phyloP scores from a whole-genome alignment of 2,329 filamentous ascomycete genomes.

The Monilinia laxa region DNA sequence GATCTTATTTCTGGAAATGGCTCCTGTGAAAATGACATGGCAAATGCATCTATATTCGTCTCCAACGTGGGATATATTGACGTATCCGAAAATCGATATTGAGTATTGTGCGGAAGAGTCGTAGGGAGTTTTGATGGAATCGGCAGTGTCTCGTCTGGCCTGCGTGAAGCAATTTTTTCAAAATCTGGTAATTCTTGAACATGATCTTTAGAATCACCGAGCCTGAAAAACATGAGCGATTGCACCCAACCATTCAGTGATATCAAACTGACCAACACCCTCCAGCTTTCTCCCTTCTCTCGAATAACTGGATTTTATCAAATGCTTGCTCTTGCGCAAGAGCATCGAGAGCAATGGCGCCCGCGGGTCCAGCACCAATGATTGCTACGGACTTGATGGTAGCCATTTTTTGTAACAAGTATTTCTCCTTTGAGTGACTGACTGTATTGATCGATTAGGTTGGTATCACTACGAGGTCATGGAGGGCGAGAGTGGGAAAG shows the following conservation, averaged over 20 bases:
- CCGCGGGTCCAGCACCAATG: slow-evolving; percentile 60
- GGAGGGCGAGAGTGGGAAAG: background rate
- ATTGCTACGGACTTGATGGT: slow-evolving; percentile 51
- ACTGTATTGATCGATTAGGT: background rate
- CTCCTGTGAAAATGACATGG: slow-evolving; percentile 62
- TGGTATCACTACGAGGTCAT: background rate
- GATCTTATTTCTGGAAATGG: slow-evolving; percentile 49
- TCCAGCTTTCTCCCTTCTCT: slow-evolving; percentile 57
- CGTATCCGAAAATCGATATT: slow-evolving; percentile 55
- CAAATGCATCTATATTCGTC: slow-evolving; percentile 59
- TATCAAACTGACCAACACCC: slow-evolving; percentile 57
- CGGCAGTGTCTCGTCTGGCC: slow-evolving; percentile 49
- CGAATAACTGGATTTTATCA: slow-evolving; percentile 60
- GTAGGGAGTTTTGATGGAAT: slow-evolving; percentile 52
- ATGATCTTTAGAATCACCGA: slow-evolving; percentile 44
- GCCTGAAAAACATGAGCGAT: slow-evolving; percentile 40
- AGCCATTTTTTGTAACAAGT: slow-evolving; percentile 29
- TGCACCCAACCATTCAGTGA: background rate
- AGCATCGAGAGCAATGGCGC: slow-evolving; percentile 60
- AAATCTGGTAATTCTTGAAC: slow-evolving; percentile 46
- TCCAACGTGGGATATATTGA: slow-evolving; percentile 63
- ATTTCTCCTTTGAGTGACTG: background rate
- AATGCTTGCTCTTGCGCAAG: slow-evolving; percentile 58
- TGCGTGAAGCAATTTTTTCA: slow-evolving; percentile 48
- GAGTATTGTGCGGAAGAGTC: slow-evolving; percentile 44